A percentile compares a stretch with the other conserved stretches of the same genome.
Conservation (phyloP, 1,284 basidiomycete genomes). For the Limonomyces culmigenus region DNA sequence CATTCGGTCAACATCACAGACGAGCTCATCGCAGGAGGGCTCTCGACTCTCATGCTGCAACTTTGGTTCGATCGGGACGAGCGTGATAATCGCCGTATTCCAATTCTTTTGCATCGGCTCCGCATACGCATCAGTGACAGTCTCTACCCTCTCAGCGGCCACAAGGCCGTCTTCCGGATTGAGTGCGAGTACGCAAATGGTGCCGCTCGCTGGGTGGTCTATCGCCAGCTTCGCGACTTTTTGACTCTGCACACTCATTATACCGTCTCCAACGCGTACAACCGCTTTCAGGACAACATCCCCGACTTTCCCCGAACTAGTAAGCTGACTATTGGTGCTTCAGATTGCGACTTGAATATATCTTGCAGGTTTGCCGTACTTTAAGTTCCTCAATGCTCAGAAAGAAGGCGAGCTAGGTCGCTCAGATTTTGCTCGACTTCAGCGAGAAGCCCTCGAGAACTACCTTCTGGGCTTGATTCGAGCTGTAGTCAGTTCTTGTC, state of each 20-base stretch:
- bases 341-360: not conserved
- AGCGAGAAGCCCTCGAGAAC: constrained; percentile 72
- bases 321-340: constrained; percentile 21
- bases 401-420: constrained; percentile 34
- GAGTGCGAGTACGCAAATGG: constrained; percentile 96
- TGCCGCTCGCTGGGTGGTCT: constrained; percentile 91
- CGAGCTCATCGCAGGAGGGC: constrained; percentile 69
- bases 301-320: constrained; percentile 89
- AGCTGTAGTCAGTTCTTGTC: constrained; percentile 53
- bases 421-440: constrained; percentile 63
- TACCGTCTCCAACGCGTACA: constrained; percentile 69
- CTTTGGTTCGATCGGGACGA: constrained; percentile 91
- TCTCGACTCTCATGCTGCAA: constrained; percentile 71
- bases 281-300: constrained; percentile 54
- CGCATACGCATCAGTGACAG: constrained; percentile 77
- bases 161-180: constrained; percentile 78
- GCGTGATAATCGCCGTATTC: constrained; percentile 68
- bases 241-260: constrained; percentile 86
- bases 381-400: constrained; percentile 58
- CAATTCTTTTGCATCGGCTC: constrained; percentile 75
- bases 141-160: constrained; percentile 61
- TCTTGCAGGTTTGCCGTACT: constrained; percentile 46
- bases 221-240: constrained; percentile 89
- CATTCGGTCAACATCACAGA: constrained; percentile 63
- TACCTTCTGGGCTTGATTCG: constrained; percentile 84